A percentile compares a stretch with the other conserved stretches of the same genome.
These are phyloP conservation scores for Pisolithus microcarpus DNA, from an alignment of 768 basidiomycete species.

Conservation along the genomic window DNA sequence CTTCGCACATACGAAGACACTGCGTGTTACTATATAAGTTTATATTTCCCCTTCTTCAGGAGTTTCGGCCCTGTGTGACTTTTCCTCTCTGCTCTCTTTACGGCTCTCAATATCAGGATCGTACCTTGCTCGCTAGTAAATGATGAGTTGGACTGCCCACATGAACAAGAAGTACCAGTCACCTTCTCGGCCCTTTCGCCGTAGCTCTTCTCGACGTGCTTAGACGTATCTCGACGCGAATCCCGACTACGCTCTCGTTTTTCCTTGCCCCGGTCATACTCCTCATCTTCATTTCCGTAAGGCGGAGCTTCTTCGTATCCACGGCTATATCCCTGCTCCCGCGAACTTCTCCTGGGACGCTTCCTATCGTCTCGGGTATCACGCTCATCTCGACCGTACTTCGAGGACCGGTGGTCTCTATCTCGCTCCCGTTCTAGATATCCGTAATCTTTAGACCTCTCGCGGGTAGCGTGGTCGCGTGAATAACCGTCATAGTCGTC, in stretches of 20 bases:
- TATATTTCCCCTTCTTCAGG: constrained; percentile 88
- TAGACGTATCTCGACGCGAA: constrained; percentile 27
- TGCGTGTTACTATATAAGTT: constrained; percentile 6
- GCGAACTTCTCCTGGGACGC: constrained; percentile 34
- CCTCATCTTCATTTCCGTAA: constrained; percentile 36
- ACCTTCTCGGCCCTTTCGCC: constrained; percentile 59
- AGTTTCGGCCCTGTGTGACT: constrained; percentile 54
- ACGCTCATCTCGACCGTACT: constrained; percentile 49
- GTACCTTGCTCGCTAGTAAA: constrained; percentile 45
- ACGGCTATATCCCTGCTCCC: constrained; percentile 33
- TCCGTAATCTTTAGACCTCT: constrained; percentile 30
- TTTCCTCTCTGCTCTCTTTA: constrained; percentile 35
- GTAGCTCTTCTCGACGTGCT: constrained; percentile 28
- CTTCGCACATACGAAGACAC: too few species aligned
- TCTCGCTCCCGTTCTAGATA: constrained; percentile 30
- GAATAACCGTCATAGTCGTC: constrained; percentile 29
- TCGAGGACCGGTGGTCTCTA: constrained; percentile 37
- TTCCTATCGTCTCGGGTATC: constrained; percentile 47
- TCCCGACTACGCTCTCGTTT: constrained; percentile 45
- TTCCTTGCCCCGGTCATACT: constrained; percentile 21
- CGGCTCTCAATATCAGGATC: constrained; percentile 40
- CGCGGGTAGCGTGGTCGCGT: constrained; percentile 29
- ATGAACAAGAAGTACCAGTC: constrained; percentile 8
- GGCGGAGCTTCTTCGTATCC: constrained; percentile 46
- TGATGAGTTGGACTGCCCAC: constrained; percentile 6